Base-by-base conservation (phyloP, 2,329 filamentous ascomycete genomes). In the Xylariaceae sp. region DNA sequence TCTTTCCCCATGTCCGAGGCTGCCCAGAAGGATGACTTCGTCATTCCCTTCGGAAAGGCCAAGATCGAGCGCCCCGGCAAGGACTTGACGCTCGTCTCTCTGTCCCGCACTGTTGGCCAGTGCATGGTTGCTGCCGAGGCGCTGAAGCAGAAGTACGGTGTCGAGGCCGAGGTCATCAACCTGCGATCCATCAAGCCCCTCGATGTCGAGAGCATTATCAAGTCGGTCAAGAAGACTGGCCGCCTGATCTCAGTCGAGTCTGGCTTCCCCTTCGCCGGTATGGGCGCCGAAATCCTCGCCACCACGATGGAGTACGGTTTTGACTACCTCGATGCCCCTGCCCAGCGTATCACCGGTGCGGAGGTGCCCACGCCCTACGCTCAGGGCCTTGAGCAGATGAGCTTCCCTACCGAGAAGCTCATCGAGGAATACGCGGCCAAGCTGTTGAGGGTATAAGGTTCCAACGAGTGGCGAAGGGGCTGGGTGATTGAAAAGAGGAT, bases 151-250 rank as follows among this genome's bases (percentile, higher is more conserved):
- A 94, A 95, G 64, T 96, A 97, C 67, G 92, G 92, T 47, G 81
- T 97, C 44, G 90, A 97, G 56, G 85, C 79, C 39, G 92, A 98
- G 71, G 92, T 98, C 50, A 85, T 98, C 76, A 98, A 98, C 76
- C 81, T 98, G 60, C 88, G 92, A 59, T 96, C 89, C 53, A 72
- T 98, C 70, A 98, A 97, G 77, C 92, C 92, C 30, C 78, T 98
- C 52, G 92, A 98, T 59, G 76, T 98, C 44, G 89, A 97, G 68
- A 77, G 88, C 52, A 97, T 98, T 59, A 75, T 97, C 67, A 88
- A 94, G 66, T 96, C 89, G 9, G 83, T 98, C 63, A 97, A 98
- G 85, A 98, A 98, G 83, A 98, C 92, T 13, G 84, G 86, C 64
- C 85, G 84, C 59, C 79, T 98, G 48, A 76, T 98, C 65, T 81